Base-by-base conservation (phyloP, 2,329 filamentous ascomycete genomes). In the Phialophora expanda region DNA sequence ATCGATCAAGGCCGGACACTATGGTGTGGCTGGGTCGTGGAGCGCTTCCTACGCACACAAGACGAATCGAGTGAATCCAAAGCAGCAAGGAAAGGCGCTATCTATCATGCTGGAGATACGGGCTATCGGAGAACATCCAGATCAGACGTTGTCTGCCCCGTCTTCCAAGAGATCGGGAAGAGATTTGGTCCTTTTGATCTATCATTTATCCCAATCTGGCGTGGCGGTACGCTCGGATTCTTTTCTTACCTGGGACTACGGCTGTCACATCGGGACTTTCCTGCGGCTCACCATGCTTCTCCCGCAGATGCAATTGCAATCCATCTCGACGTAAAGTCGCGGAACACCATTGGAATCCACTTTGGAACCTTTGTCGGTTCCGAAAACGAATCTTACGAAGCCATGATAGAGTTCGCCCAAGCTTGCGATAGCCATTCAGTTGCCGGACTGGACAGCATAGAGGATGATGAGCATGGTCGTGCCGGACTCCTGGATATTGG, bases 321-420 rank as follows among this genome's bases (percentile, higher is more conserved):
- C 46, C 82, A 84, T 66, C 76, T 77, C 56, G 81, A 82, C 61
- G 72, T 84, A 57, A 76, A 69, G 55, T 81, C 80, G 56, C 80
- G 76, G 71, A 78, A 78, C 69, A 82, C 79, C 41, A 77, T 85
- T 30, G 82, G 80, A 0, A 83, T 84, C 79, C 83, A 85, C 63
- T 84, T 80, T 66, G 82, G 82, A 0, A 84, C 82, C 0, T 69
- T 69, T 30, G 32, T 69, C 12, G 67, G 67, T 8, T 54, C 61
- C 5, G 61, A 62, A 24, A 66, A 61, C 44, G 67, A 69, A 46
- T 48, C 64, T 7, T 58, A 60, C 50, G 67, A 69, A 60, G 67
- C 67, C 4, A 51, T 63, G 24, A 64, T 59, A 32, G 67, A 69
- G 34, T 65, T 69, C 46, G 56, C 34, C 20, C 58, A 62, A 28